Conservation (phyloP, 805 yeast genomes). For the Yarrowia osloensis region DNA sequence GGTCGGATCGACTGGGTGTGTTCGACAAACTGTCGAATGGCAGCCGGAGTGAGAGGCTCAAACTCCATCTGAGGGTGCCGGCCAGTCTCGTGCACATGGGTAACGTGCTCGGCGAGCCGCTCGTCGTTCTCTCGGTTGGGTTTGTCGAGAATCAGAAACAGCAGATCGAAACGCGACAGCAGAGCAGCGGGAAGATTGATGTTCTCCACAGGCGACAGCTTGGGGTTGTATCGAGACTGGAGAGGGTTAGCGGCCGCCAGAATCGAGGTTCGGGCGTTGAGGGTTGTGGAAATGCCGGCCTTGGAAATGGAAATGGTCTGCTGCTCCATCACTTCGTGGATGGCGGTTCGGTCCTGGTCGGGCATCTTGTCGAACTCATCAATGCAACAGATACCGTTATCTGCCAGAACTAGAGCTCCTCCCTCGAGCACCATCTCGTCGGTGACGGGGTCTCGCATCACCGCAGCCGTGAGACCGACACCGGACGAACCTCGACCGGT, state of each 20-base stretch:
- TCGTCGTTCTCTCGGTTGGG: conserved; percentile 81
- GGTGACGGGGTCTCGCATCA: conserved; percentile 92
- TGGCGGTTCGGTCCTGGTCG: conserved; percentile 94
- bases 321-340: conserved; percentile 99
- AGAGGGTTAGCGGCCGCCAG: conserved; percentile 98
- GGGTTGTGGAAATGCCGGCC: conserved; percentile 95
- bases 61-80: conserved; percentile 73
- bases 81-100: conserved; percentile 93
- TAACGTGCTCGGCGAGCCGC: conserved; percentile 87
- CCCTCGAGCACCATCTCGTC: conserved; percentile 97
- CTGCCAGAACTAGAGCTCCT: conserved; percentile 99
- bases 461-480: conserved; percentile 99
- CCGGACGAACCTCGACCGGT: conserved; percentile 99
- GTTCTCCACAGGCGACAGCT: conserved; percentile 88
- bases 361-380: conserved; percentile 99
- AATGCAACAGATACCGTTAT: conserved; percentile 95
- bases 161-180: conserved; percentile 88
- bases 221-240: conserved; percentile 90
- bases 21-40: conserved; percentile 85
- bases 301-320: conserved; percentile 97
- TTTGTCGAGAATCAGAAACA: conserved; percentile 82
- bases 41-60: conserved; percentile 73
- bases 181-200: conserved; percentile 96
- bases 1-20: conserved; percentile 86
- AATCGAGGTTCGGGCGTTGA: conserved; percentile 93